Base-by-base conservation (phyloP, 495 filamentous ascomycete species). In the Podospora sp. region DNA sequence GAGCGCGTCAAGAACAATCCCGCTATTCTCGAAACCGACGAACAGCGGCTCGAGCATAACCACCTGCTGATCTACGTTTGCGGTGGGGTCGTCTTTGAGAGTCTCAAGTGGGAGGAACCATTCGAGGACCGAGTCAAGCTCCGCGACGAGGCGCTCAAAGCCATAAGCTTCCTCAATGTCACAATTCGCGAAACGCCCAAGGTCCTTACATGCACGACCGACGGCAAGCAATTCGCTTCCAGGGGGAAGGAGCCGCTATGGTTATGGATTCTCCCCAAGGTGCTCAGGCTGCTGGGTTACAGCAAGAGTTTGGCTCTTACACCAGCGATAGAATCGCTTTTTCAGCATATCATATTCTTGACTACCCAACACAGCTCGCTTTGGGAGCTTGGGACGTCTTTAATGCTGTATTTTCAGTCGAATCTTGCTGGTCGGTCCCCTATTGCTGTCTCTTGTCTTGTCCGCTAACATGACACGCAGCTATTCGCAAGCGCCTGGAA, bases 11-110 rank as follows among this genome's bases (percentile, higher is more conserved):
- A 82, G 53, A 75, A 76, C 55, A 66, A 83, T 20, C 78, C 80
- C 18, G 68, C 68, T 9, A 68, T 76, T n/a, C 69, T 82, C 27
- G 72, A 80, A 65, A 73, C 82, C n/a, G 63, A 83, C 6, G 86
- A 89, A 65, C 87, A 91, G 61, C 87, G 89, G 67, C 76, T 91
- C 58, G 84, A 88, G 8, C 86, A 93, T 74, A 92, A 94, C 68
- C 88, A 91, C 74, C 89, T 91, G 77, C 83, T 98, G 25, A 89
- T 98, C 36, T 89, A 88, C 69, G 90, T 97, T 67, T 89, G 96
- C 69, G 84, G 91, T 59, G 88, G 91, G 71, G 92, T 92, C 53
- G 91, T 94, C 22, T 77, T 99, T 2, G 91, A 91, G 63, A 81
- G 81, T 40, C 82, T 89, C 5, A 77, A 74, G 22, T 80, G 82